A percentile compares a stretch with the other conserved stretches of the same genome.
phyloP scores from a whole-genome alignment of 2,329 filamentous ascomycete genomes.

The Paraphaeosphaeria minitans region DNA sequence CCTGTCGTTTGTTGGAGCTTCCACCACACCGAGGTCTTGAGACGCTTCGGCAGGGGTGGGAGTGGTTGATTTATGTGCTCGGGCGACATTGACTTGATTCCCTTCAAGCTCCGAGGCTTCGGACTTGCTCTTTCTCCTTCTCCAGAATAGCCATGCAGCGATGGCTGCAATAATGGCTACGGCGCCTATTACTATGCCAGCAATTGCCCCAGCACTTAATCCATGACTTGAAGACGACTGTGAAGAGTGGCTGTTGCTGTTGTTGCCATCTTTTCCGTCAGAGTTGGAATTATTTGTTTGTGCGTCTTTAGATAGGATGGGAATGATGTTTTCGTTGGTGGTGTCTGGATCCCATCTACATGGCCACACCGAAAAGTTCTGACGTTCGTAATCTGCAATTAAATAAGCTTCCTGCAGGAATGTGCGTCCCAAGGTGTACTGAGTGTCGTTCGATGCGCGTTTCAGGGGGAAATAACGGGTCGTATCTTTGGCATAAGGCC shows the following conservation, averaged over 20 bases:
- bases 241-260: background rate
- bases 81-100: background rate
- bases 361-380: conserved; percentile 28
- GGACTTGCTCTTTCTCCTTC: background rate
- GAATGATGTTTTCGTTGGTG: background rate
- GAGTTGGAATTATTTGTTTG: background rate
- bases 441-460: conserved; percentile 24
- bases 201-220: background rate
- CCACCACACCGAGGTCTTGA: background rate
- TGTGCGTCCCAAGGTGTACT: conserved; percentile 39
- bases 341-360: background rate
- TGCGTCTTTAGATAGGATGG: background rate
- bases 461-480: conserved; percentile 28
- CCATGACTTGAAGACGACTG: background rate
- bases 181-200: background rate
- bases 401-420: conserved; percentile 40
- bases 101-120: background rate
- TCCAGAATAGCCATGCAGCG: background rate
- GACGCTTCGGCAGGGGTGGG: background rate
- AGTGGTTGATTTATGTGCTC: background rate
- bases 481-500: conserved; percentile 50
- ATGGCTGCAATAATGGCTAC: background rate
- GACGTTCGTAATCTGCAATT: conserved; percentile 32
- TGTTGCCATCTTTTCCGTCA: background rate
- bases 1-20: background rate